These are phyloP conservation scores for Aspergillus fijiensis DNA, from an alignment of 2,329 filamentous ascomycete genomes.

Conservation along the genomic window DNA sequence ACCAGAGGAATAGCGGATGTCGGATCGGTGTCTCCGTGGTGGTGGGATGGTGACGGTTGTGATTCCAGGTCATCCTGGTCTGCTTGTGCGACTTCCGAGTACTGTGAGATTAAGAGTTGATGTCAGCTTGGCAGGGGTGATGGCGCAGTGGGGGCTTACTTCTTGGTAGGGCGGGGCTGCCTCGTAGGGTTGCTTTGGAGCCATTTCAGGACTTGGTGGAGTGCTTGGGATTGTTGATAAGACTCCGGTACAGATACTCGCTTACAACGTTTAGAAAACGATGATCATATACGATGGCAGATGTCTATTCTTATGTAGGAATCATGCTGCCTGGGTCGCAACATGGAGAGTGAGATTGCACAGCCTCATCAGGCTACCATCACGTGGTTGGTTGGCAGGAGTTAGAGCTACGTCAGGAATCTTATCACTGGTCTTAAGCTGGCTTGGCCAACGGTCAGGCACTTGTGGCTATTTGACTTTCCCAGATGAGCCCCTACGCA, in stretches of 20 bases:
- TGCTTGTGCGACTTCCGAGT: background rate
- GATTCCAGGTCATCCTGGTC: background rate
- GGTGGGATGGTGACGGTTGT: background rate
- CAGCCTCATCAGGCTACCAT: background rate
- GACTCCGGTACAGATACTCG: too few relatives aligned
- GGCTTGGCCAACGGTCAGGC: background rate
- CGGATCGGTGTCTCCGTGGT: background rate
- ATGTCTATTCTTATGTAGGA: background rate
- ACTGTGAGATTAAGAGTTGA: background rate
- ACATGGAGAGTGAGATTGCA: background rate
- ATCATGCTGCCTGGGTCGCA: background rate
- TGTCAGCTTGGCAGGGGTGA: background rate
- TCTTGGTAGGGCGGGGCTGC: background rate
- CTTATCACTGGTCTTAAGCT: background rate
- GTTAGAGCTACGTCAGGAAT: background rate
- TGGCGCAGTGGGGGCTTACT: background rate
- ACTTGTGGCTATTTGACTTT: too few relatives aligned
- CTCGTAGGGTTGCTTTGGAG: background rate
- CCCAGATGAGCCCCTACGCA: too few relatives aligned
- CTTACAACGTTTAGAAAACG: background rate
- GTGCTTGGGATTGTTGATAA: too few relatives aligned
- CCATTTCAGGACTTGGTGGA: background rate
- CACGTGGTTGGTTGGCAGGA: too few relatives aligned
- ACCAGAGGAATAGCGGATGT: background rate
- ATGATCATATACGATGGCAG: background rate